Evolutionary conservation across 345 rosid genomes (phyloP).

Genomic region (Gossypium longicalyx): DNA sequence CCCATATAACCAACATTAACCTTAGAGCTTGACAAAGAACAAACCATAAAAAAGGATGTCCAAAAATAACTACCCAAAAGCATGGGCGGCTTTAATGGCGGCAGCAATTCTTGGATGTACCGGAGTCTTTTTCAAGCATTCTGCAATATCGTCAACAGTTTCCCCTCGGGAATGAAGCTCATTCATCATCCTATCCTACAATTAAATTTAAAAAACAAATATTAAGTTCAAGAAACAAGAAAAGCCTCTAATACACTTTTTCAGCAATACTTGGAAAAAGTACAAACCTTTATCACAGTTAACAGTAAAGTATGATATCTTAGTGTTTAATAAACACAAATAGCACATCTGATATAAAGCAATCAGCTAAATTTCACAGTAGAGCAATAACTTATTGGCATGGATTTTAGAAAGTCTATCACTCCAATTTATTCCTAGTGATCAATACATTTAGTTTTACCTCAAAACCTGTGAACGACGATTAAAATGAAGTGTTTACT

Average conservation of each 20-base stretch:
- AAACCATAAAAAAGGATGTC: background rate
- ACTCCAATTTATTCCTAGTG: background rate
- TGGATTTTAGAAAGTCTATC: background rate
- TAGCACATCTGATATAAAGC: background rate
- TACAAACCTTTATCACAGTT: background rate
- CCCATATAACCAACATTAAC: constrained; percentile 15
- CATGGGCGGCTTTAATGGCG: constrained; percentile 53
- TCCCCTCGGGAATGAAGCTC: constrained; percentile 73
- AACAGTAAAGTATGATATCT: background rate
- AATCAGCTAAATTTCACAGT: background rate
- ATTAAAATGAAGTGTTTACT: background rate
- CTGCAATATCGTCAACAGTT: constrained; percentile 49
- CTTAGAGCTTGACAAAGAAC: background rate
- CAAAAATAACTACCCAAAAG: constrained; percentile 42
- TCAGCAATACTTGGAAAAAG: background rate
- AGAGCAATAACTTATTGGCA: background rate
- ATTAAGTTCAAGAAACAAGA: background rate
- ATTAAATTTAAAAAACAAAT: background rate
- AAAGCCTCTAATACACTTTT: background rate
- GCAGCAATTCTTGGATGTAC: constrained; percentile 39
- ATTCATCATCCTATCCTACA: constrained; percentile 81
- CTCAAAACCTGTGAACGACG: background rate
- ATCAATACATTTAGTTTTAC: background rate
- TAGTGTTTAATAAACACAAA: background rate
- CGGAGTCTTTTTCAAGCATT: constrained; percentile 50